A percentile compares a stretch with the other conserved stretches of the same genome.
These are phyloP conservation scores for Porodaedalea pini DNA, from an alignment of 1,284 basidiomycete species.

Conservation along the genomic window DNA sequence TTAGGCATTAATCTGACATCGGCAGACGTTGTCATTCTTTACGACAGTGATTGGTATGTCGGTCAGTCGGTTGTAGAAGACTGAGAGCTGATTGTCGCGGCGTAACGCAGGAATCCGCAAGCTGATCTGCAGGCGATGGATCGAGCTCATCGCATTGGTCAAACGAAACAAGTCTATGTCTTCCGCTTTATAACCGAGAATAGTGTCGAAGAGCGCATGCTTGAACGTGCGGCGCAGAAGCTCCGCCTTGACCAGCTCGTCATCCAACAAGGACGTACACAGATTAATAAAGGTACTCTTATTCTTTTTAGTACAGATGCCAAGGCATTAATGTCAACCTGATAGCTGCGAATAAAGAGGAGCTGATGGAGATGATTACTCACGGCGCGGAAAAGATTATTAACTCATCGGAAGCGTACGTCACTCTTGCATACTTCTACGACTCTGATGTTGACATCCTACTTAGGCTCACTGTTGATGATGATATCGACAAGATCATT, in stretches of 20 bases:
- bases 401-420: conserved; percentile 66
- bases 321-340: neutral
- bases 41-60: conserved; percentile 92
- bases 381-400: conserved; percentile 98
- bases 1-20: conserved; percentile 96
- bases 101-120: conserved; percentile 81
- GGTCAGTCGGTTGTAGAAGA: conserved; percentile 3
- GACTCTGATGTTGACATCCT: conserved; percentile 1
- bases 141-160: conserved; percentile 96
- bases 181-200: conserved; percentile 94
- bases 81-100: conserved; percentile 7
- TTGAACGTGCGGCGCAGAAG: conserved; percentile 97
- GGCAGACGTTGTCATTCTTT: conserved; percentile 95
- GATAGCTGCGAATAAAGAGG: conserved; percentile 89
- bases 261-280: conserved; percentile 91
- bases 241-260: conserved; percentile 94
- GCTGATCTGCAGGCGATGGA: conserved; percentile 99
- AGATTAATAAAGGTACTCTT: conserved; percentile 58
- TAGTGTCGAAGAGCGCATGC: conserved; percentile 95
- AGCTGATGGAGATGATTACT: conserved; percentile 96
- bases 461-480: conserved; percentile 74
- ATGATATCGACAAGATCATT: conserved; percentile 95
- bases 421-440: conserved; percentile 16
- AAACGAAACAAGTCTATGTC: conserved; percentile 98
- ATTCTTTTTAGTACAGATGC: neutral